Evolutionary conservation across 2,329 filamentous ascomycete genomes (phyloP).

Genomic region (Leptographium procerum): DNA sequence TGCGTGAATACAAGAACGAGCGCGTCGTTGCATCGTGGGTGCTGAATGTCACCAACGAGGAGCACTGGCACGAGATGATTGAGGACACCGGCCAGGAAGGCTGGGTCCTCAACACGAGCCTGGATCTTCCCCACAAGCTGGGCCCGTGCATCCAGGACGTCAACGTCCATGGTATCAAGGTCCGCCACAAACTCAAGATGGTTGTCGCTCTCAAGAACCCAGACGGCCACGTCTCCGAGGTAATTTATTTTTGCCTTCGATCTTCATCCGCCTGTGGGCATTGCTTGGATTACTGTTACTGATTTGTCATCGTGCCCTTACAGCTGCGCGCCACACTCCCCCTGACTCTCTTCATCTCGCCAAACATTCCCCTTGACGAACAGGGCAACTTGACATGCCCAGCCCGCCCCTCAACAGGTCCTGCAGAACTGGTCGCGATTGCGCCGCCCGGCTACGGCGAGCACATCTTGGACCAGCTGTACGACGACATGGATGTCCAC

Average conservation of each 20-base stretch:
- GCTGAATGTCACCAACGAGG: constrained; percentile 40
- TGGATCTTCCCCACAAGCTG: constrained; percentile 69
- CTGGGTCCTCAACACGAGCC: constrained; percentile 47
- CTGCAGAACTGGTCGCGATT: constrained; percentile 44
- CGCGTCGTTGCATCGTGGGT: constrained; percentile 52
- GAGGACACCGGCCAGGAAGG: constrained; percentile 57
- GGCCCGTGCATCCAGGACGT: constrained; percentile 81
- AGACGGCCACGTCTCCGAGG: constrained; percentile 82
- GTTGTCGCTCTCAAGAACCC: constrained; percentile 88
- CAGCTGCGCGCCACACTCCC: constrained; percentile 77
- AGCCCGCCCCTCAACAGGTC: constrained; percentile 50
- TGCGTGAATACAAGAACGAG: constrained; percentile 49
- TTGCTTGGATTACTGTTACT: background rate
- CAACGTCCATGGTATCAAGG: constrained; percentile 78
- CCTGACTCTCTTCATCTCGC: constrained; percentile 89
- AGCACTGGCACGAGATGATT: constrained; percentile 59
- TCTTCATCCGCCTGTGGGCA: background rate
- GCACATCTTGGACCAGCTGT: constrained; percentile 81
- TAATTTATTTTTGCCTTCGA: background rate
- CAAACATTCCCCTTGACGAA: constrained; percentile 80
- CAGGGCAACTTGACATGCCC: background rate
- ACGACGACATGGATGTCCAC: constrained; percentile 70
- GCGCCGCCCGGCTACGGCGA: constrained; percentile 90
- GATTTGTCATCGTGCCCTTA: no score
- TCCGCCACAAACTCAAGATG: constrained; percentile 85